These are phyloP conservation scores for Linderniella brevidens DNA, from an alignment of 257 asterid species.

Conservation along the genomic window DNA sequence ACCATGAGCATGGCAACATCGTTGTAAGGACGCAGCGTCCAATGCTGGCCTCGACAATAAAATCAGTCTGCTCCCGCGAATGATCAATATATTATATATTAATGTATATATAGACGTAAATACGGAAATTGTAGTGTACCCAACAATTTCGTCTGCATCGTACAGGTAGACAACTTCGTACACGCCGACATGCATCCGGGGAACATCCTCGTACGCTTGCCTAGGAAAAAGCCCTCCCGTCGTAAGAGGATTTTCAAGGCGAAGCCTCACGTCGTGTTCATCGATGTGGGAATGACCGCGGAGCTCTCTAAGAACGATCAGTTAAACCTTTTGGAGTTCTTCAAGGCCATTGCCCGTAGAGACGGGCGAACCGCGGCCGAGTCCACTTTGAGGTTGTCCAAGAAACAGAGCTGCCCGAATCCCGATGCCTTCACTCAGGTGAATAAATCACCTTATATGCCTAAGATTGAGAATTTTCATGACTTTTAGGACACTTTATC, in stretches of 20 bases:
- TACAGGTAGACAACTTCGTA: conserved; percentile 78
- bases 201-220: conserved; percentile 61
- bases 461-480: no score
- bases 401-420: conserved; percentile 60
- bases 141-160: no score
- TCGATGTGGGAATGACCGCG: conserved; percentile 86
- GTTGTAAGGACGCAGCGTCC: no score
- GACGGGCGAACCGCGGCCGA: conserved; percentile 67
- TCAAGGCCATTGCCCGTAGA: conserved; percentile 63
- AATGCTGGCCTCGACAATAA: no score
- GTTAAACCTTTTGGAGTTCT: conserved; percentile 42
- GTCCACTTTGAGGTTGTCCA: conserved; percentile 39
- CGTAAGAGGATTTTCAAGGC: conserved; percentile 36
- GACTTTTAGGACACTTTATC: no score
- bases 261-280: conserved; percentile 61
- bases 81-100: no score
- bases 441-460: not conserved
- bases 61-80: no score
- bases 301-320: conserved; percentile 55
- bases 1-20: no score
- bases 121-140: no score
- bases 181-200: conserved; percentile 94
- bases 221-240: conserved; percentile 26
- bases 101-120: no score
- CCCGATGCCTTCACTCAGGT: conserved; percentile 74